Percentiles rank a stretch among this genome's conserved stretches.
These are phyloP conservation scores for Xerocomellus amylosporus DNA, from an alignment of 768 basidiomycete species.

Conservation along the genomic window DNA sequence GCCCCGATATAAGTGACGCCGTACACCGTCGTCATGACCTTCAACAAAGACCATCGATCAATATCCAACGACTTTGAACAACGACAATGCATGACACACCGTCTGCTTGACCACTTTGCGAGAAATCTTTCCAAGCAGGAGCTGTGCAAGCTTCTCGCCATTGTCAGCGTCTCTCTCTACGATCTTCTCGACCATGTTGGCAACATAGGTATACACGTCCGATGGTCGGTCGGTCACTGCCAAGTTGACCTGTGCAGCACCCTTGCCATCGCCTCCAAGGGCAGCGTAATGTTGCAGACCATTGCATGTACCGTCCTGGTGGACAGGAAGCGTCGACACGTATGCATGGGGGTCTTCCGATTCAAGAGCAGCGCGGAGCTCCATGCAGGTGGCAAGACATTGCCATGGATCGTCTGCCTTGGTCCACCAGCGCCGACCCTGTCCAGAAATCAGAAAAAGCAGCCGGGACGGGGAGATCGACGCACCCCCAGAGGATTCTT, in stretches of 20 bases:
- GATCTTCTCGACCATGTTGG: constrained; percentile 73
- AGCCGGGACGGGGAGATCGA: constrained; percentile 5
- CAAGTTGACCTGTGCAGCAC: constrained; percentile 92
- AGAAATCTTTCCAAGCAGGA: constrained; percentile 75
- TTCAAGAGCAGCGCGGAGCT: constrained; percentile 77
- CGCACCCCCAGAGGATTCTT: constrained; percentile 72
- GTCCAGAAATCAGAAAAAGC: constrained; percentile 2
- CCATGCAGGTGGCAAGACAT: constrained; percentile 89
- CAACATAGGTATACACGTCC: constrained; percentile 94
- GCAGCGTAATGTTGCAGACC: constrained; percentile 99
- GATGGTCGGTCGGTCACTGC: constrained; percentile 80
- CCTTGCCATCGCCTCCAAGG: constrained; percentile 85
- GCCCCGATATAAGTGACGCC: constrained; percentile 97
- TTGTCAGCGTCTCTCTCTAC: constrained; percentile 55
- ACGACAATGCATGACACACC: constrained; percentile 39
- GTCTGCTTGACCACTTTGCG: constrained; percentile 99
- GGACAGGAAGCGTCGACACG: constrained; percentile 78
- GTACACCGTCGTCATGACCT: constrained; percentile 99
- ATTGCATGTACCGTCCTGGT: constrained; percentile 98
- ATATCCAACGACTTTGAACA: neutral
- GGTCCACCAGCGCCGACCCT: constrained; percentile 87
- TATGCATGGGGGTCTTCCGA: constrained; percentile 58
- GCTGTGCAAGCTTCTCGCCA: constrained; percentile 51
- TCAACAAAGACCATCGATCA: neutral
- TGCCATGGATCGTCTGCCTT: constrained; percentile 97